These are phyloP conservation scores for Taphrina betulina DNA, from an alignment of 1,139 yeast genomes.

Conservation along the genomic window DNA sequence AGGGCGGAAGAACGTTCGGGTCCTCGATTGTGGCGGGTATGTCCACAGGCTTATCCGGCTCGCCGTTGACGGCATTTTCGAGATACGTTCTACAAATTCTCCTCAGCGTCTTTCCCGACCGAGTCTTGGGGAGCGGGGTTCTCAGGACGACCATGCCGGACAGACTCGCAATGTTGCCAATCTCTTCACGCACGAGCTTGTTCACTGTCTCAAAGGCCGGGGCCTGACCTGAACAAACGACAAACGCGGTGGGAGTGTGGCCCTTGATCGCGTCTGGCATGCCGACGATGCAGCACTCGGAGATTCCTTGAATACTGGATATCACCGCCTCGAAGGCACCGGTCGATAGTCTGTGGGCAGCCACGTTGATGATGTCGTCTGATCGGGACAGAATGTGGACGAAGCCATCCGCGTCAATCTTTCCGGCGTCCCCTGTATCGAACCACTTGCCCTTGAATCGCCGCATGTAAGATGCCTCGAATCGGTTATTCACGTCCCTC, in stretches of 20 bases:
- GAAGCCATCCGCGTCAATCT: constrained; percentile 24
- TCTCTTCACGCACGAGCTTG: constrained; percentile 14
- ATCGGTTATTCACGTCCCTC: constrained; percentile 20
- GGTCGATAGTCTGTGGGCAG: constrained; percentile 26
- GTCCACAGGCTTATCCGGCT: constrained; percentile 14
- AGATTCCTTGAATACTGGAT: constrained; percentile 13
- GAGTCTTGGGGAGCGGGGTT: constrained; percentile 23
- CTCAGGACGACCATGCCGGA: constrained; percentile 17
- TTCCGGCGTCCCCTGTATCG: constrained; percentile 31
- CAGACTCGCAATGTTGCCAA: constrained; percentile 25
- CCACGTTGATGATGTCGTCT: constrained; percentile 32
- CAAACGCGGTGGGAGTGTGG: constrained; percentile 24
- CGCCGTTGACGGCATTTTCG: constrained; percentile 29
- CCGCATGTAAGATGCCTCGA: constrained; percentile 19
- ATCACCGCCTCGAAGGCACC: constrained; percentile 31
- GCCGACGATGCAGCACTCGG: constrained; percentile 31
- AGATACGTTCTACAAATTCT: constrained; percentile 21
- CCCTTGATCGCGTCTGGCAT: constrained; percentile 30
- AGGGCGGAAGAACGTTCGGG: constrained; percentile 12
- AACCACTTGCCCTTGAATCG: constrained; percentile 27
- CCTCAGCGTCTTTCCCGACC: constrained; percentile 29
- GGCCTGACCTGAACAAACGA: background rate
- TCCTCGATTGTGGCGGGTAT: constrained; percentile 31
- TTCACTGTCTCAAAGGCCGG: constrained; percentile 16
- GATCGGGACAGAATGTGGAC: constrained; percentile 30